Evolutionary conservation across 768 basidiomycete genomes (phyloP).

Genomic region (Kondoa malvinella): DNA sequence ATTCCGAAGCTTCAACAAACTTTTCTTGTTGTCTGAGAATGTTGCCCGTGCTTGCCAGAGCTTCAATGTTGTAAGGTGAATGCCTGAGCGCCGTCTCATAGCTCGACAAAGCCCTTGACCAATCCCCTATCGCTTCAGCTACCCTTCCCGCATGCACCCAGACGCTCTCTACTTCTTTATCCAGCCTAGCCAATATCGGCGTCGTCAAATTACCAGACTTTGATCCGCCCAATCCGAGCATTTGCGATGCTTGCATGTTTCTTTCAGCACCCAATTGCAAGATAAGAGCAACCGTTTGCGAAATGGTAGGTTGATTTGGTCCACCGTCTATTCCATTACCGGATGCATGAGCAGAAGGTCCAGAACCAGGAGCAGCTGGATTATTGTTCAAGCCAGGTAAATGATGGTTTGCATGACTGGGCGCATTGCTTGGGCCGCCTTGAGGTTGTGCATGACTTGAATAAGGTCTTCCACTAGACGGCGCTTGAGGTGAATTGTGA

Average conservation of each 20-base stretch:
- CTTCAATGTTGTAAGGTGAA: slow-evolving; percentile 76
- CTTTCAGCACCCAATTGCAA: slow-evolving; percentile 5
- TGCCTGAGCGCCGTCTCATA: slow-evolving; percentile 93
- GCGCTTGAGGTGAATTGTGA: neutral
- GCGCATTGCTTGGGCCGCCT: too few relatives aligned
- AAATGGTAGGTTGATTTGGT: neutral
- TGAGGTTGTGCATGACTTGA: neutral
- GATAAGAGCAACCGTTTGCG: slow-evolving; percentile 4
- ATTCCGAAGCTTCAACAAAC: slow-evolving; percentile 92
- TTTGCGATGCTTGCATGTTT: slow-evolving; percentile 7
- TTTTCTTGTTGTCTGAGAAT: slow-evolving; percentile 96
- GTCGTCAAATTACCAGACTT: neutral
- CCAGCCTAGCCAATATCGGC: slow-evolving; percentile 17
- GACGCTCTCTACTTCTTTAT: slow-evolving; percentile 24
- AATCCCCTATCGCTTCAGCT: slow-evolving; percentile 73
- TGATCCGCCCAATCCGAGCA: neutral
- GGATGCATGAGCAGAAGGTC: neutral
- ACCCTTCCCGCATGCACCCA: slow-evolving; percentile 25
- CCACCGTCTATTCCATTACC: neutral
- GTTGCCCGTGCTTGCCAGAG: slow-evolving; percentile 81
- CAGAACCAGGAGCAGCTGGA: too few relatives aligned
- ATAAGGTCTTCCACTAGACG: neutral
- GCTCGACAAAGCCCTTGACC: slow-evolving; percentile 75
- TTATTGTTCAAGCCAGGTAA: neutral
- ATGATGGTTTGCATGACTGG: too few relatives aligned